Evolutionary conservation across 495 filamentous ascomycete genomes (phyloP).

Genomic region (Annulohypoxylon maeteangense): DNA sequence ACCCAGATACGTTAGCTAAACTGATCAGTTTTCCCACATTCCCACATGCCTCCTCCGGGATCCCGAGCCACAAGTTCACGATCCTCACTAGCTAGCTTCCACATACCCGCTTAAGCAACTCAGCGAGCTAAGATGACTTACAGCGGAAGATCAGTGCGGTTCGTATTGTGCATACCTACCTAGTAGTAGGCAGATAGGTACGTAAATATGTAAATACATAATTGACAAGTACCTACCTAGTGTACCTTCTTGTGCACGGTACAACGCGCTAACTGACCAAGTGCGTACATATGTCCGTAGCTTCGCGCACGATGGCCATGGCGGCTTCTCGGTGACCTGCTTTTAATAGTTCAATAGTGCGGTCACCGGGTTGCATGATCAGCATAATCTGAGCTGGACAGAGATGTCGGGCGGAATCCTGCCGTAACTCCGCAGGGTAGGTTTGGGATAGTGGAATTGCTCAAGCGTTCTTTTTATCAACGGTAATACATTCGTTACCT

Average conservation of each 20-base stretch:
- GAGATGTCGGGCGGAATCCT: slow-evolving; percentile 14
- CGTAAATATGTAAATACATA: neutral
- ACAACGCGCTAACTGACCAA: too few relatives aligned
- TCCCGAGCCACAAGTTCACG: neutral
- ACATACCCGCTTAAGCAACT: neutral
- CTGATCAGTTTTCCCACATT: neutral
- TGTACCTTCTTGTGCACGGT: neutral
- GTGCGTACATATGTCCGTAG: neutral
- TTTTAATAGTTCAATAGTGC: slow-evolving; percentile 1
- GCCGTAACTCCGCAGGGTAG: slow-evolving; percentile 11
- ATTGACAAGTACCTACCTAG: neutral
- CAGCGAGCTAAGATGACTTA: slow-evolving; percentile 1
- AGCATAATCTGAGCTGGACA: slow-evolving; percentile 16
- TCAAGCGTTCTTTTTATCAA: slow-evolving; percentile 14
- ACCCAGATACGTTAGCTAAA: neutral
- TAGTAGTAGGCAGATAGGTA: too few relatives aligned
- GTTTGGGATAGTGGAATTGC: slow-evolving; percentile 7
- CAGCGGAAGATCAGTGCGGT: neutral
- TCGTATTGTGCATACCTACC: neutral
- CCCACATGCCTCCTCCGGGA: neutral
- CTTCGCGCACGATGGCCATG: neutral
- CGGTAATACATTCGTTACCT: neutral
- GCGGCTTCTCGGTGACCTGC: neutral
- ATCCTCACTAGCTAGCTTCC: neutral
- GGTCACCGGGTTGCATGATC: slow-evolving; percentile 33